Evolutionary conservation across 129 eudicot genomes (phyloP), one percentile per base, ranked within the genome.

Genomic region (Rutidosis leptorrhynchoides): DNA sequence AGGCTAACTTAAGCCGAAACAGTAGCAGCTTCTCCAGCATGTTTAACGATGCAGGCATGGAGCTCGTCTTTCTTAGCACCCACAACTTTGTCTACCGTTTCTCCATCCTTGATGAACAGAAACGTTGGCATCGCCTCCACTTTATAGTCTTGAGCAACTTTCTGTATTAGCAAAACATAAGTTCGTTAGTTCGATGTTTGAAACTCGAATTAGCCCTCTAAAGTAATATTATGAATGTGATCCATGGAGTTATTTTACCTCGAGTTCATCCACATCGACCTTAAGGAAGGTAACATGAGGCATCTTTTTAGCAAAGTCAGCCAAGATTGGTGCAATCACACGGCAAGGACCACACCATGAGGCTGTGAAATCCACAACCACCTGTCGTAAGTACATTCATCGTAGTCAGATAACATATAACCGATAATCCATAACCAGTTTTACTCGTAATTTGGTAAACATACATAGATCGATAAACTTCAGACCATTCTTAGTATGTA

Each of bases 101-200:
- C 64, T 30, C 87, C 96, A 1, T 82, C 80, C 70, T 88, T 93
- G 28, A 88, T 8, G 74, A 85, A 82, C 73, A 85, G 12, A 74
- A 93, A 93, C 1, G 96, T 88, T 3, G 98, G 98, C 95, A 93
- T 93, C 5, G 96, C 95, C 69, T 82, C 92, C 33, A 93, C 81
- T 0, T 63, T 29, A 60, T 66, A 80, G 45, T 93, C 78, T 57
- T 70, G 42, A 56, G 95, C 84, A 64, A 93, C 75, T 15, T 40
- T 37, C 96, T 91, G 84, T 62, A 72, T n/a, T 1, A 21, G 8
- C 8, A 16, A 32, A 29, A 71, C 2, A 8, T 26, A n/a, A n/a
- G n/a, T n/a, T n/a, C n/a, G n/a, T 74, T 27, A 45, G 40, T 26
- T 43, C 14, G 5, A 76, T 8, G 2, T 52, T 27, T 32, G 7